Base-by-base conservation (phyloP, 768 basidiomycete genomes). In the Plicaturopsis crispa region DNA sequence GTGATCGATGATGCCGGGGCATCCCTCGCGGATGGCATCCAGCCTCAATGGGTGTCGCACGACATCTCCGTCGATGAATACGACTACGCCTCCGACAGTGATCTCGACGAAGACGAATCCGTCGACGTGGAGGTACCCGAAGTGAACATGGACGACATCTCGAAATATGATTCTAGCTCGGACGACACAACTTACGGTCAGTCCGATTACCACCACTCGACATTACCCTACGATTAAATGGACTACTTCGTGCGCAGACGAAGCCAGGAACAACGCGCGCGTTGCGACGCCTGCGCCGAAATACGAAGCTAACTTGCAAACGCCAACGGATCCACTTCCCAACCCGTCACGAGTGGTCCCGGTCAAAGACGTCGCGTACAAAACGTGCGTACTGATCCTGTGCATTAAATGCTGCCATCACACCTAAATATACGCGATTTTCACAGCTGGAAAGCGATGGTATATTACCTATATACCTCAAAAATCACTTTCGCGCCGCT, bases 381-480 rank as follows among this genome's bases (percentile, higher is more conserved):
- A 8, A 8, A 28, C 26, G 26, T 28, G n/a, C n/a, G n/a, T n/a
- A n/a, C n/a, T n/a, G n/a, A n/a, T n/a, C n/a, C n/a, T 28, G 14
- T 8, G 10, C 14, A 14, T 28, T 28, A 14, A 14, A 28, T 28
- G 8, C 14, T 14, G 14, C 14, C n/a, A n/a, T n/a, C n/a, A n/a
- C n/a, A n/a, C n/a, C n/a, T n/a, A 14, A 14, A 14, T 28, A 8
- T 8, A 28, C 8, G 8, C 14, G 8, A n/a, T 28, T 8, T 28
- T 8, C 26, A 14, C 14, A 39, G 42, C 6, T 43, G 36, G 47
- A 31, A 34, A 19, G 38, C 50, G 0, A 44, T 54, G 30, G n/a
- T 54, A 0, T 52, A 46, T 40, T 54, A 50, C 32, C 14, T 44
- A 1, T 52, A 44, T 37, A 43, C 44, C 10, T 46, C 43, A 3